phyloP scores from a whole-genome alignment of 2,329 filamentous ascomycete species.

The Aspergillus aculeatinus region DNA sequence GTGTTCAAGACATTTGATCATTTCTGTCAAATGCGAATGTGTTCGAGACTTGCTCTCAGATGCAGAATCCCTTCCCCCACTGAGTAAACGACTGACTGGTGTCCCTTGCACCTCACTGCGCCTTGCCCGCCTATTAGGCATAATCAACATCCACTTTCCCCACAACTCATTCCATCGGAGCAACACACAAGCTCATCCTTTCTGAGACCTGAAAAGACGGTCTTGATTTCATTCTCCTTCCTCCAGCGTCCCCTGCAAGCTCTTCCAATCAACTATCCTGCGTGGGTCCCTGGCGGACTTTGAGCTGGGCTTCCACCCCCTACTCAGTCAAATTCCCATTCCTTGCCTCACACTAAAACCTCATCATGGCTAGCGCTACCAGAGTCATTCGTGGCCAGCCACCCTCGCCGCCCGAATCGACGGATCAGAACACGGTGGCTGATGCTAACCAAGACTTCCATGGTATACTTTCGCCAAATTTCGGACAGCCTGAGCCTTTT shows the following conservation, averaged over 20 bases:
- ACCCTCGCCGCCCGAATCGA: conserved; percentile 33
- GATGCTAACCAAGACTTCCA: conserved; percentile 18
- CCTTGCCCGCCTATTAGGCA: neutral
- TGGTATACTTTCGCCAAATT: conserved; percentile 17
- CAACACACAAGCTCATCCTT: neutral
- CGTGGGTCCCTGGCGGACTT: neutral
- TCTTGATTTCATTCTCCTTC: neutral
- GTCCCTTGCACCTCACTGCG: neutral
- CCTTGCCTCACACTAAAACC: neutral
- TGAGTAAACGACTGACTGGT: neutral
- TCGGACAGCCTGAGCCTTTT: conserved; percentile 10
- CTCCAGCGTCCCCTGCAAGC: neutral
- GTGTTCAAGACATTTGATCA: neutral
- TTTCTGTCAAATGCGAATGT: neutral
- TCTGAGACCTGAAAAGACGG: neutral
- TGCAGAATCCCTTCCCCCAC: neutral
- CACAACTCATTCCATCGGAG: neutral
- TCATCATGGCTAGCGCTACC: conserved; percentile 10
- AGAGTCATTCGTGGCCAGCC: conserved; percentile 23
- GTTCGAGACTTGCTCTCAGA: neutral
- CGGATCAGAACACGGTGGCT: conserved; percentile 21
- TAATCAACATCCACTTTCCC: neutral
- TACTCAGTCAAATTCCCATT: conserved; percentile 11
- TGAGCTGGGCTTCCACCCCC: neutral
- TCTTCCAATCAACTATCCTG: neutral